A percentile compares a stretch with the other conserved stretches of the same genome.
Conservation (phyloP, 441 rosid species). For the Monsonia emarginata region DNA sequence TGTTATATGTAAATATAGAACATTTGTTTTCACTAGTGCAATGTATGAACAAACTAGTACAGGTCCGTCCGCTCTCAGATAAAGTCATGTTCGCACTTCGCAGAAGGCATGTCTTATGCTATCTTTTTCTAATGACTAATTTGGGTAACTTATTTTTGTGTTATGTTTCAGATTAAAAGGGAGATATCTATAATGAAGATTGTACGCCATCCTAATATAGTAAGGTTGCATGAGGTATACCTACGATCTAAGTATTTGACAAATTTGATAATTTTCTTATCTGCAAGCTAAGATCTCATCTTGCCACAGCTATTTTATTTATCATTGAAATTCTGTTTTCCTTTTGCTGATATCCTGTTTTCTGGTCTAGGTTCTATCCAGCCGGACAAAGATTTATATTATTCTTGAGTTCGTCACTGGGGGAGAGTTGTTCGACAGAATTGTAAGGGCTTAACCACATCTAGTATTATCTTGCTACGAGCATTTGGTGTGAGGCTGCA, state of each 20-base stretch:
- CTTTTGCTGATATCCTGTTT: constrained; percentile 4
- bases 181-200: constrained; percentile 95
- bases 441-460: constrained; percentile 45
- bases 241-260: constrained; percentile 12
- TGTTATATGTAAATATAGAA: not conserved
- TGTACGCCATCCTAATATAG: constrained; percentile 83
- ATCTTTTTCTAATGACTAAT: constrained; percentile 3
- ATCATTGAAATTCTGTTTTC: not conserved
- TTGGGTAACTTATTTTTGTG: constrained; percentile 5
- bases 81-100: not conserved
- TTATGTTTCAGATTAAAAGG: constrained; percentile 54
- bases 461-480: not conserved
- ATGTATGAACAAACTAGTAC: not conserved
- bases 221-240: constrained; percentile 69
- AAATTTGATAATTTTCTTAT: not conserved
- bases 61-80: not conserved
- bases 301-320: not conserved
- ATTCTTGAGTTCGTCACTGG: constrained; percentile 84
- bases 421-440: constrained; percentile 80
- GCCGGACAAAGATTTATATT: constrained; percentile 73
- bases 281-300: not conserved
- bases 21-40: not conserved
- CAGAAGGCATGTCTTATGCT: not conserved
- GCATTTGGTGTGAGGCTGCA: not conserved
- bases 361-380: constrained; percentile 57